A percentile compares a stretch with the other conserved stretches of the same genome.
Conservation (phyloP, 495 filamentous ascomycete genomes). For the Pseudoneurospora amorphoporcata region DNA sequence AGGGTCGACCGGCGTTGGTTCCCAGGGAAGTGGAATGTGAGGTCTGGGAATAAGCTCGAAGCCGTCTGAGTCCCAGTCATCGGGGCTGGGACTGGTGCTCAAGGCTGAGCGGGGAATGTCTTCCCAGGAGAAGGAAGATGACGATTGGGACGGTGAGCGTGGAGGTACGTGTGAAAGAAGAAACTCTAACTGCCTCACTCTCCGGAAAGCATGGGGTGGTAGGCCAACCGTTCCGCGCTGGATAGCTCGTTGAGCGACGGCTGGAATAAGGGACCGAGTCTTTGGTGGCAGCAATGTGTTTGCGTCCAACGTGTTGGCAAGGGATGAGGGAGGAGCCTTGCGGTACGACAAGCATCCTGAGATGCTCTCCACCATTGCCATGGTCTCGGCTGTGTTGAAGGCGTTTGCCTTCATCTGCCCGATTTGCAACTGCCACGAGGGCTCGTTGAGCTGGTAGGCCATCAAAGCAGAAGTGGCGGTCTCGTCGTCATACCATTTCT, state of each 20-base stretch:
- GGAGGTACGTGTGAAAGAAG: background rate
- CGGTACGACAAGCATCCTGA: background rate
- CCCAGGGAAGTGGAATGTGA: background rate
- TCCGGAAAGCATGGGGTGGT: background rate
- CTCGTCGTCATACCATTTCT: background rate
- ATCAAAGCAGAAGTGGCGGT: conserved; percentile 17
- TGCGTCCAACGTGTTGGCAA: background rate
- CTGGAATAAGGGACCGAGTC: background rate
- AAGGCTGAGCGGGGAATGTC: background rate
- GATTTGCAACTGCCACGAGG: background rate
- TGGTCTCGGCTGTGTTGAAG: background rate
- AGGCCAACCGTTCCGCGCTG: background rate
- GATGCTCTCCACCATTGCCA: background rate
- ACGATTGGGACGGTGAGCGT: background rate
- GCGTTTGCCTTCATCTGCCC: background rate
- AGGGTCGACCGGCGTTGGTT: background rate
- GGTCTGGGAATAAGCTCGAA: background rate
- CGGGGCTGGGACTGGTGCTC: background rate
- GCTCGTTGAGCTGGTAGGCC: conserved; percentile 15
- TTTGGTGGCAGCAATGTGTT: background rate
- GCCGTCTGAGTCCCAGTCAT: background rate
- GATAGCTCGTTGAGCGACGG: background rate
- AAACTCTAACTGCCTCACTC: background rate
- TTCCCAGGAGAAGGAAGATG: background rate
- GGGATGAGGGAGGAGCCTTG: background rate